Evolutionary conservation across 768 basidiomycete genomes (phyloP), one percentile per base, ranked within the genome.

Genomic region (Lentinus tigrinus): DNA sequence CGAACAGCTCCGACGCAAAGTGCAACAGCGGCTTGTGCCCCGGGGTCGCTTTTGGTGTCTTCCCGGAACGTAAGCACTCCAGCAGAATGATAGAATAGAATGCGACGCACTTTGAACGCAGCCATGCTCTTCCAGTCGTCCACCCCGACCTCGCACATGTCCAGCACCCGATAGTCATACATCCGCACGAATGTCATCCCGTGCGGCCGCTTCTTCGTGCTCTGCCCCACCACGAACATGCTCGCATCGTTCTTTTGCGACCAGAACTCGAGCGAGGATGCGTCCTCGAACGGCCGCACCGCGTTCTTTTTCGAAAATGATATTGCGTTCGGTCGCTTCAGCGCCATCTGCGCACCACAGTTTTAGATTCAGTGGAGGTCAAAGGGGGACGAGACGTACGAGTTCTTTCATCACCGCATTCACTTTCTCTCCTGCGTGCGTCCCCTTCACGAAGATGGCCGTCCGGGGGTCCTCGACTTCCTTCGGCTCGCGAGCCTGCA

Each of bases 111-210:
- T 79, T 93, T 92, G 77, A 96, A 88, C 36, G 85, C 85, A 14
- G 79, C 66, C 89, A 98, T 95, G 62, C 84, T 79, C 51, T 83
- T 80, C 68, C 87, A 94, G 43, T 76, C 81, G 52, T 94, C 91
- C 26, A 98, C 86, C 1, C 96, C 95, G 9, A 97, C 75, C 75
- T 98, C 97, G 57, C 93, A 83, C 93, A 98, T 96, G 72, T 99
- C 97, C 67, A 98, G 75, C 36, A 98, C 83, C 67, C 84, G 78
- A 40, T 85, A 81, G 62, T 97, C 89, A 63, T 87, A 98, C 82
- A 88, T 95, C 54, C 97, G 77, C 6, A 87, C 90, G 66, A 98
- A 84, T 0, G 89, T 85, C 60, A 99, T 72, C 24, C 90, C 87
- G 65, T 98, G 81, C 8, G 96, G 97, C 51, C 95, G 78, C 70